phyloP scores from a whole-genome alignment of 2,329 filamentous ascomycete species.

The Beauveria scarabaeidicola region DNA sequence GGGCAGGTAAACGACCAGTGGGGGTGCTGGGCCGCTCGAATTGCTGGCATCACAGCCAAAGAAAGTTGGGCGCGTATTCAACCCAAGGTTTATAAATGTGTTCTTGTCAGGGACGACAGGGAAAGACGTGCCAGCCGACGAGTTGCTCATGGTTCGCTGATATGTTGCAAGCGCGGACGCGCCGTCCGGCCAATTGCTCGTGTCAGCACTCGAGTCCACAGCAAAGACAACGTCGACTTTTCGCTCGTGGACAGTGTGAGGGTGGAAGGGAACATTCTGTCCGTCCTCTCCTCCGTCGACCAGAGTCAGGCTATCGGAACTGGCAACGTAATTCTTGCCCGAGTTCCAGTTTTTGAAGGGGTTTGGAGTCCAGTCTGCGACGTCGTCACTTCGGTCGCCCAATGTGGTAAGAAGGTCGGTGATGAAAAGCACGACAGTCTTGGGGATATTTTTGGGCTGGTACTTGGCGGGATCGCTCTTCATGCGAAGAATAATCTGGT shows the following conservation, averaged over 20 bases:
- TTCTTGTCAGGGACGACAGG: slow-evolving; percentile 46
- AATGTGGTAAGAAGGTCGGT: slow-evolving; percentile 42
- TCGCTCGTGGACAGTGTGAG: slow-evolving; percentile 40
- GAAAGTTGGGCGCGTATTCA: slow-evolving; percentile 53
- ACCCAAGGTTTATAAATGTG: slow-evolving; percentile 48
- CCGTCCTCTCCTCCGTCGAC: slow-evolving; percentile 75
- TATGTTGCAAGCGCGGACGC: slow-evolving; percentile 50
- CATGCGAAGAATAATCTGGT: slow-evolving; percentile 63
- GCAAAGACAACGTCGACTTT: slow-evolving; percentile 56
- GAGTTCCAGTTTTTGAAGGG: slow-evolving; percentile 47
- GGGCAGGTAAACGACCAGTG: slow-evolving; percentile 80
- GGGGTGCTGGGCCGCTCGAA: slow-evolving; percentile 42
- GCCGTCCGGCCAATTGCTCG: slow-evolving; percentile 51
- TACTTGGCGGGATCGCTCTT: slow-evolving; percentile 35
- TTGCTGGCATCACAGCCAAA: slow-evolving; percentile 54
- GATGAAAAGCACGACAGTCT: slow-evolving; percentile 37
- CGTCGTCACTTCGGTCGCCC: slow-evolving; percentile 59
- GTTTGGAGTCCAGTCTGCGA: slow-evolving; percentile 61
- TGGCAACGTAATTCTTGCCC: slow-evolving; percentile 31
- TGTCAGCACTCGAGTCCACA: slow-evolving; percentile 57
- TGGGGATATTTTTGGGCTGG: slow-evolving; percentile 39
- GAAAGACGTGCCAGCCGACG: slow-evolving; percentile 48
- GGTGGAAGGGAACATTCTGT: slow-evolving; percentile 74
- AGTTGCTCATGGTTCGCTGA: slow-evolving; percentile 36
- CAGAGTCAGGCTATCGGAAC: slow-evolving; percentile 52